A percentile compares a stretch with the other conserved stretches of the same genome.
These are phyloP conservation scores for Colletotrichum eleusines DNA, from an alignment of 2,329 filamentous ascomycete genomes.

Conservation along the genomic window DNA sequence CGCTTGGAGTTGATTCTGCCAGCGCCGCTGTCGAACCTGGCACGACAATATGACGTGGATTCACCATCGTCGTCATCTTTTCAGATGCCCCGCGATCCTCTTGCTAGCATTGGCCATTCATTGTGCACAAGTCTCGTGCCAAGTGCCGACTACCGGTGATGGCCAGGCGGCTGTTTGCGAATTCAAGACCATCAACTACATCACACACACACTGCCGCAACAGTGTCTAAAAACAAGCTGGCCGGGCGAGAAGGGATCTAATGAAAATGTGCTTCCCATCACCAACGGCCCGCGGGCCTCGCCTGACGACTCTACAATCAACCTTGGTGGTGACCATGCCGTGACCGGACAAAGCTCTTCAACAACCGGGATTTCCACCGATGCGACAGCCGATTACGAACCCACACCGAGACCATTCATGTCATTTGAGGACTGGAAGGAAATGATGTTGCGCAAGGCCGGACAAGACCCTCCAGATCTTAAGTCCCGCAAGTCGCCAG, in stretches of 20 bases:
- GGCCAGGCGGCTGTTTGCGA: constrained; percentile 55
- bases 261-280: neutral
- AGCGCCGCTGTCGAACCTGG: neutral
- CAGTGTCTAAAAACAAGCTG: constrained; percentile 79
- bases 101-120: neutral
- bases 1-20: neutral
- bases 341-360: constrained; percentile 41
- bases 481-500: constrained; percentile 70
- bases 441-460: constrained; percentile 86
- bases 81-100: neutral
- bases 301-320: neutral
- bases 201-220: constrained; percentile 81
- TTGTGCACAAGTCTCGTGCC: neutral
- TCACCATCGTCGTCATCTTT: too few species aligned
- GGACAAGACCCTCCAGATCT: constrained; percentile 75
- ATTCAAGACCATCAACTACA: constrained; percentile 81
- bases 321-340: neutral
- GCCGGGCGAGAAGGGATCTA: constrained; percentile 45
- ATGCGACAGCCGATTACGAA: constrained; percentile 29
- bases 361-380: neutral
- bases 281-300: neutral
- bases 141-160: neutral
- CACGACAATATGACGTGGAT: constrained; percentile 13
- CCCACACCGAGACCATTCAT: constrained; percentile 73
- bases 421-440: constrained; percentile 99